Conservation (phyloP, 495 filamentous ascomycete species). For the Glonium stellatum region DNA sequence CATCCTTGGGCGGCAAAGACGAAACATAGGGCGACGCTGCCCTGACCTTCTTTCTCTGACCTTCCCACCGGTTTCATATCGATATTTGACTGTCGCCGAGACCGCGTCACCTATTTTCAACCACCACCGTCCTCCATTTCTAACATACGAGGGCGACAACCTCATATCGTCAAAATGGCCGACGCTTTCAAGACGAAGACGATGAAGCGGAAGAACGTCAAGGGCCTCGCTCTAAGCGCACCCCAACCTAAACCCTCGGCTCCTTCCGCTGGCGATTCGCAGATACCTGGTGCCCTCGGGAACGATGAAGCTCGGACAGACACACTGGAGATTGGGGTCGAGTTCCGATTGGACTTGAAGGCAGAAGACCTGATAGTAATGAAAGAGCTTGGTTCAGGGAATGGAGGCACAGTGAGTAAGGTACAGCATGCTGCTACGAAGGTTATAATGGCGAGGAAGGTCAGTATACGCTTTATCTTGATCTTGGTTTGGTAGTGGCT, state of each 20-base stretch:
- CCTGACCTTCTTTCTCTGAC: neutral
- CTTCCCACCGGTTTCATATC: constrained; percentile 1
- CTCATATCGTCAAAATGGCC: constrained; percentile 52
- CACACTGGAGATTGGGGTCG: constrained; percentile 92
- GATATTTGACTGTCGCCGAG: neutral
- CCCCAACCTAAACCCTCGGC: constrained; percentile 54
- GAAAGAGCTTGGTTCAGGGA: constrained; percentile 91
- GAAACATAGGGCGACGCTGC: constrained; percentile 13
- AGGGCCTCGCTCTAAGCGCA: constrained; percentile 78
- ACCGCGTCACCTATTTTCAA: constrained; percentile 1
- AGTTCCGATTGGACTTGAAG: constrained; percentile 87
- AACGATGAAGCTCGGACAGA: constrained; percentile 58
- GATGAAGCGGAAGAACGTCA: constrained; percentile 96
- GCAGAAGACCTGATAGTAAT: constrained; percentile 88
- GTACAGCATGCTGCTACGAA: constrained; percentile 92
- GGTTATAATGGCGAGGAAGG: constrained; percentile 96
- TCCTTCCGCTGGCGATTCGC: constrained; percentile 53
- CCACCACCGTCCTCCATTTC: neutral
- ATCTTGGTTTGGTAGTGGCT: neutral
- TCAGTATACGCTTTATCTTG: constrained; percentile 31
- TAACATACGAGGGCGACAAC: constrained; percentile 16
- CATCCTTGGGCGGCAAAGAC: constrained; percentile 27
- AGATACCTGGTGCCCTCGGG: constrained; percentile 53
- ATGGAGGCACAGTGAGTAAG: constrained; percentile 97
- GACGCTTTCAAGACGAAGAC: constrained; percentile 75